phyloP scores from a whole-genome alignment of 345 rosid genomes.

The Eucalyptus curtisii region DNA sequence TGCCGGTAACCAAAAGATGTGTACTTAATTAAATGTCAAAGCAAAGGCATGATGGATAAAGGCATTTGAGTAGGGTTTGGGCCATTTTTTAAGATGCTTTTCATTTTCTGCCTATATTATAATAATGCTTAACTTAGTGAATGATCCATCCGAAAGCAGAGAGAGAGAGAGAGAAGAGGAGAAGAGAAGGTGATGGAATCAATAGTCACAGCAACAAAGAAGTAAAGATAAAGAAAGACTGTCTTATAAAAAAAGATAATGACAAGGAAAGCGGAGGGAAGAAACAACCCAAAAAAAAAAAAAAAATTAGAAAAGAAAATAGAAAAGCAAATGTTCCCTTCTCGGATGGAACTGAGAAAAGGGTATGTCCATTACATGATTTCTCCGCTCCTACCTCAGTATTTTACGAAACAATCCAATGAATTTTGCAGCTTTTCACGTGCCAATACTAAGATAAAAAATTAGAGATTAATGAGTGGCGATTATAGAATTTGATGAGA shows the following conservation, averaged over 20 bases:
- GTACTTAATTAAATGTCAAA: not conserved
- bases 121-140: not conserved
- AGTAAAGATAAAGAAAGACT: not conserved
- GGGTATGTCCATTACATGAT: not conserved
- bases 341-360: not conserved
- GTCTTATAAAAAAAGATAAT: not conserved
- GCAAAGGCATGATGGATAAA: conserved; percentile 10
- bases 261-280: not conserved
- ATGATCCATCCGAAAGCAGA: not conserved
- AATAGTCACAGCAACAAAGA: not conserved
- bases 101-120: not conserved
- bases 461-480: not conserved
- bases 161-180: not conserved
- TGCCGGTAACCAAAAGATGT: not conserved
- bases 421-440: not conserved
- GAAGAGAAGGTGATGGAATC: conserved; percentile 19
- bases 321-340: not conserved
- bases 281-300: not conserved
- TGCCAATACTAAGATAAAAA: not conserved
- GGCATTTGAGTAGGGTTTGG: not conserved
- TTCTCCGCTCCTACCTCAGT: not conserved
- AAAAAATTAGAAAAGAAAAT: not conserved
- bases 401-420: not conserved
- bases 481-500: not conserved
- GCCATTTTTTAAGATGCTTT: not conserved